Percentiles rank a stretch among this genome's conserved stretches.
Evolutionary conservation across 805 yeast species (phyloP).

Genomic region (Ogataea pignaliae): DNA sequence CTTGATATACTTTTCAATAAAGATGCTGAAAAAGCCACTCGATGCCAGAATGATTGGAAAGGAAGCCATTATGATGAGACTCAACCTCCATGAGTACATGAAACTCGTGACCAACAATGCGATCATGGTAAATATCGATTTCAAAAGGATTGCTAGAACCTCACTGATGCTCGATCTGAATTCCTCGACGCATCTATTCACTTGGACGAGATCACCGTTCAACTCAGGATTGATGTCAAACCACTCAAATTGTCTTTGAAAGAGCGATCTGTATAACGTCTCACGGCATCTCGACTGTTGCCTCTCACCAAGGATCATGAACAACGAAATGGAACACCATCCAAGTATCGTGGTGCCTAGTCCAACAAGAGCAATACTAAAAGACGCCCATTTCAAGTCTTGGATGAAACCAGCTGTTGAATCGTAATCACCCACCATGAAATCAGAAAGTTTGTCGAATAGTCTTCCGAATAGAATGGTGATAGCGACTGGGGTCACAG

Average conservation of each 20-base stretch:
- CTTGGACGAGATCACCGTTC: constrained; percentile 61
- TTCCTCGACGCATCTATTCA: constrained; percentile 73
- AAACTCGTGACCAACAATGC: constrained; percentile 63
- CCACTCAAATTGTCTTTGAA: constrained; percentile 53
- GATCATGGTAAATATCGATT: constrained; percentile 47
- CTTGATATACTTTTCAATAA: constrained; percentile 45
- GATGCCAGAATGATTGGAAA: constrained; percentile 60
- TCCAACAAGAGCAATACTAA: constrained; percentile 42
- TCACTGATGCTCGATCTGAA: constrained; percentile 64
- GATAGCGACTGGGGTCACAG: constrained; percentile 55
- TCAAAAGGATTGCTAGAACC: constrained; percentile 52
- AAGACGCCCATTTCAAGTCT: constrained; percentile 32
- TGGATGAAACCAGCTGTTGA: constrained; percentile 28
- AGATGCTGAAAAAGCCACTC: constrained; percentile 46
- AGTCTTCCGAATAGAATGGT: constrained; percentile 65
- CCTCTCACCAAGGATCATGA: constrained; percentile 70
- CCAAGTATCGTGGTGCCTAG: constrained; percentile 38
- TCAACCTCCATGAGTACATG: constrained; percentile 78
- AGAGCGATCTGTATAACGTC: constrained; percentile 38
- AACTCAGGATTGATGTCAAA: constrained; percentile 52
- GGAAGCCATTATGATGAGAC: constrained; percentile 70
- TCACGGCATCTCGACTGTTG: constrained; percentile 57
- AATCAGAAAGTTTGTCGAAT: constrained; percentile 41
- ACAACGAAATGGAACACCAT: constrained; percentile 54
- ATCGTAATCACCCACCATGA: constrained; percentile 29